Evolutionary conservation across 805 yeast species (phyloP), one percentile per base, ranked within the genome.

Genomic region (Saturnispora dispora): DNA sequence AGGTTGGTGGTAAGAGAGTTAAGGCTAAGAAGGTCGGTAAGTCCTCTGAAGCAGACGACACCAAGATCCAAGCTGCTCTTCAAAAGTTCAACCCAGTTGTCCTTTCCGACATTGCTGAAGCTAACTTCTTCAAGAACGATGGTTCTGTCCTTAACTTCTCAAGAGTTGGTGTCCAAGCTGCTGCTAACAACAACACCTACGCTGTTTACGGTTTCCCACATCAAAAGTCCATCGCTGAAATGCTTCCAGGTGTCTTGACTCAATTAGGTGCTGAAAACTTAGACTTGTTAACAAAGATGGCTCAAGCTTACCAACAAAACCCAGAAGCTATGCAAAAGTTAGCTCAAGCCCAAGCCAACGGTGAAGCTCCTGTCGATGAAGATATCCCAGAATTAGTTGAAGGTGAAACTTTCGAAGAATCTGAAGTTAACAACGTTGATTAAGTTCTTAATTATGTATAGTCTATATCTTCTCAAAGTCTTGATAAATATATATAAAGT

Each of bases 261-360:
- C 96, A 90, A 78, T 80, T 91, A 74, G 96, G 97, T 67, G 87
- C 96, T 61, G 98, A 91, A 73, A 87, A 93, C 74, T 82, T 88
- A 70, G 86, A 84, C 69, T 83, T 88, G 72, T 79, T 91, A 72
- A 83, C 88, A 70, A 79, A 84, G 74, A 78, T 91, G 71, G 96
- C 97, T 57, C 86, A 86, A 73, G 90, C 86, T 71, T 73, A 87
- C 71, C 90, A 88, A 76, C 48, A 56, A 32, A 71, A 74, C 57
- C 74, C 76, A 63, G 71, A 64, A 56, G 62, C 64, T 45, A 30
- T 48, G 47, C 47, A 48, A 48, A 48, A 37, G 43, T 69, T 69
- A 45, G 57, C 61, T 48, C 57, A 57, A 50, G 72, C 66, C 48
- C 63, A 66, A 51, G 73, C 70, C 58, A 59, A 52, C 35, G 60